Base-by-base conservation (phyloP, 495 filamentous ascomycete species). In the Articulospora tetracladia region DNA sequence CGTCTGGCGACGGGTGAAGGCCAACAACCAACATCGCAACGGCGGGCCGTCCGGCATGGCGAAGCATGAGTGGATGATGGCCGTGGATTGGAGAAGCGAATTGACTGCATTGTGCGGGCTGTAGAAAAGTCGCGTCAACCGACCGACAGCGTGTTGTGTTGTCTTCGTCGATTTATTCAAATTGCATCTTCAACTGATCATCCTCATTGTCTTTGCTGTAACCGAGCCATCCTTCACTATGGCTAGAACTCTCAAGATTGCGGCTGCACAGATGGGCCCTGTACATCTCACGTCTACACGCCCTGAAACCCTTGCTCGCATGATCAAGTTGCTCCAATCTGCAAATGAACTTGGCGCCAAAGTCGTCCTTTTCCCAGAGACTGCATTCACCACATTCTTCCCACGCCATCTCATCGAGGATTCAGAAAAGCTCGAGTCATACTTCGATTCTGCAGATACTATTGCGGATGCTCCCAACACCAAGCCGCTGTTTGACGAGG, bases 311-410 rank as follows among this genome's bases (percentile, higher is more conserved):
- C 53, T 79, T 26, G 55, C 68, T 24, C 72, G 78, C 17, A 77
- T 80, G 68, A 64, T 77, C 51, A 59, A 41, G 27, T 73, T 80
- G 20, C 69, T 80, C 3, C 63, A 73, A 25, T 56, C 71, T 23
- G 76, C 77, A 17, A 63, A 68, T 0, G 28, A 56, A 2, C 55
- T 74, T 36, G 72, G 69, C 20, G 77, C 73, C 26, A 65, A 77
- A 58, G 50, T 79, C 0, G 76, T 78, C 17, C 69, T 80, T 36
- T 80, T 76, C 61, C 78, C 78, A 6, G 78, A 80, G 57, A 68
- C 70, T 48, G 72, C 76, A 39, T 72, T 79, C 63, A 79, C 76
- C 12, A 80, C 77, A 0, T 80, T 80, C 70, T 79, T 79, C 63
- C 78, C 78, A 1, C 71, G 77, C 53, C 70, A 77, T 55, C 63